These are phyloP conservation scores for Sphaerobolus stellatus DNA, from an alignment of 1,284 basidiomycete genomes.

Conservation along the genomic window DNA sequence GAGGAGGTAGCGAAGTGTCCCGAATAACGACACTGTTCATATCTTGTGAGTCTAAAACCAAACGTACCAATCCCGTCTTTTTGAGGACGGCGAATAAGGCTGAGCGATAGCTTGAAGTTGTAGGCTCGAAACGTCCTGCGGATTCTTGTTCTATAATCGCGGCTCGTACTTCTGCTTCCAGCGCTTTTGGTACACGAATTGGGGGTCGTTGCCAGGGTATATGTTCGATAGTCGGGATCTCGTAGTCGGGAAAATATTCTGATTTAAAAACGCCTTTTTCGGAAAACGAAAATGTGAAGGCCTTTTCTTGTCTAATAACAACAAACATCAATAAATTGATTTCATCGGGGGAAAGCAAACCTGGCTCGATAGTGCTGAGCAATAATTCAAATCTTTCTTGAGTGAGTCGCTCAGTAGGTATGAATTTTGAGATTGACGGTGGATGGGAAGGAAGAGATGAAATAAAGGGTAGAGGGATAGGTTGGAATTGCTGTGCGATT, in stretches of 20 bases:
- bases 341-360: slow-evolving; percentile 32
- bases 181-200: slow-evolving; percentile 40
- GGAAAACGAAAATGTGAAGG: slow-evolving; percentile 33
- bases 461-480: slow-evolving; percentile 22
- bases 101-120: slow-evolving; percentile 34
- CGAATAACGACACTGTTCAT: slow-evolving; percentile 18
- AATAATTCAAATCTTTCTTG: slow-evolving; percentile 16
- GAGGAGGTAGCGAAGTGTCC: slow-evolving; percentile 23
- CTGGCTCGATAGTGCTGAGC: slow-evolving; percentile 26
- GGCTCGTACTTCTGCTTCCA: slow-evolving; percentile 33
- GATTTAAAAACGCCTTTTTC: slow-evolving; percentile 33
- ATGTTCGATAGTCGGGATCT: slow-evolving; percentile 35
- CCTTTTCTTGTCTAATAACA: slow-evolving; percentile 26
- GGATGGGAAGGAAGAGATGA: slow-evolving; percentile 13
- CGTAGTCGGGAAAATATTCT: slow-evolving; percentile 37
- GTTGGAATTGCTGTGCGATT: slow-evolving; percentile 17
- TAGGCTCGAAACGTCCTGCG: slow-evolving; percentile 30
- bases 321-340: slow-evolving; percentile 30
- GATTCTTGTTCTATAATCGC: slow-evolving; percentile 30
- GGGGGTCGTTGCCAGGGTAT: slow-evolving; percentile 36
- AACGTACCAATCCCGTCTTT: slow-evolving; percentile 9
- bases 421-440: slow-evolving; percentile 17
- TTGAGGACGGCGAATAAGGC: slow-evolving; percentile 44
- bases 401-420: slow-evolving; percentile 16
- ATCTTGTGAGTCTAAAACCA: background rate